phyloP scores from a whole-genome alignment of 2,329 filamentous ascomycete species.

The Diaporthe batatas region DNA sequence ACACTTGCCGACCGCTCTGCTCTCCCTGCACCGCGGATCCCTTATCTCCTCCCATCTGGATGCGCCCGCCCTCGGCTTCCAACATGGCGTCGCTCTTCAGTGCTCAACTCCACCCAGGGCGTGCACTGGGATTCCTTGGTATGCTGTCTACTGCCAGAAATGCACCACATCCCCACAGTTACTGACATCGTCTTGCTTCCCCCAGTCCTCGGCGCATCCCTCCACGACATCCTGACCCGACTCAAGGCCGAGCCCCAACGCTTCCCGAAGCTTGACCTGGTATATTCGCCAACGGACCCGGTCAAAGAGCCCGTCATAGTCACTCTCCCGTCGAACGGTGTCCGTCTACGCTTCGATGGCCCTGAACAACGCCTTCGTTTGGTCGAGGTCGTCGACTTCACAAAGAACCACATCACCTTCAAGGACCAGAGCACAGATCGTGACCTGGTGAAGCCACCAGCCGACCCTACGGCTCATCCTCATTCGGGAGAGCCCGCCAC shows the following conservation, averaged over 20 bases:
- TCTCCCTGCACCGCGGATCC: neutral
- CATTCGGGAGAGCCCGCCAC: conserved; percentile 47
- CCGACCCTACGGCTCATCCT: conserved; percentile 47
- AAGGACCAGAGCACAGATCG: conserved; percentile 75
- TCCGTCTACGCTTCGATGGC: conserved; percentile 93
- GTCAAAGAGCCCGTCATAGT: conserved; percentile 82
- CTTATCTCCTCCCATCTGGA: neutral
- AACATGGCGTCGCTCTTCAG: conserved; percentile 60
- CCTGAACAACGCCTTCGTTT: conserved; percentile 91
- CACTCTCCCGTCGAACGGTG: conserved; percentile 83
- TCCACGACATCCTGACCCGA: conserved; percentile 89
- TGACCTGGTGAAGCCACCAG: conserved; percentile 78
- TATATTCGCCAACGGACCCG: conserved; percentile 82
- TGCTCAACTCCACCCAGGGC: conserved; percentile 75
- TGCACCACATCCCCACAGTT: neutral
- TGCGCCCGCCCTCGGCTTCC: neutral
- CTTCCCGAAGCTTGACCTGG: conserved; percentile 86
- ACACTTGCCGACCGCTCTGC: no score
- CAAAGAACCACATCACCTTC: conserved; percentile 85
- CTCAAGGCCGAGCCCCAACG: conserved; percentile 88
- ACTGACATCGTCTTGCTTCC: conserved; percentile 35
- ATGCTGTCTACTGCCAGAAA: conserved; percentile 26
- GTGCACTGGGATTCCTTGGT: conserved; percentile 74
- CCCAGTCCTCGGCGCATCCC: conserved; percentile 86
- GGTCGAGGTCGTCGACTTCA: conserved; percentile 92